Conservation (phyloP, 208 protist species). For the Porcisia hertigi region DNA sequence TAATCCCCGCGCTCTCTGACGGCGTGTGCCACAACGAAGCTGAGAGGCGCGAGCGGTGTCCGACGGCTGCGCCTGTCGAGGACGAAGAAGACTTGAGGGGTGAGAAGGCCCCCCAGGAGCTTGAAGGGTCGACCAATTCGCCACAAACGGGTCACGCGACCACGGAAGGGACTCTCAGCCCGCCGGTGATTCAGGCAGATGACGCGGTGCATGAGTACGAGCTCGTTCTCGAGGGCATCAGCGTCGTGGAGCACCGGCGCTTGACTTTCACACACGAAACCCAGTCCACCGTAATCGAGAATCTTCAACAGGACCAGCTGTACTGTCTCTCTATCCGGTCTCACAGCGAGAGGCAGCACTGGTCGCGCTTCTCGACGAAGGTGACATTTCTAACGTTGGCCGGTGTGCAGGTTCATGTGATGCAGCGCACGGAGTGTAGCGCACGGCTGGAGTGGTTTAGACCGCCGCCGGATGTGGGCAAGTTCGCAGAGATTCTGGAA, state of each 20-base stretch:
- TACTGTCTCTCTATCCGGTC: slow-evolving; percentile 86
- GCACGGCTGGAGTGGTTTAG: slow-evolving; percentile 72
- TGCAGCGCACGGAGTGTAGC: slow-evolving; percentile 74
- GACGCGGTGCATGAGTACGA: slow-evolving; percentile 82
- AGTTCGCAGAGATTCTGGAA: slow-evolving; percentile 58
- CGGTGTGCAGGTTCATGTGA: slow-evolving; percentile 54
- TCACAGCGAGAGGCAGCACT: slow-evolving; percentile 75
- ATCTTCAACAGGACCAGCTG: slow-evolving; percentile 75
- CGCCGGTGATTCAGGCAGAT: slow-evolving; percentile 66
- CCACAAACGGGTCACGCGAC: background rate
- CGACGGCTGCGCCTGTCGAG: background rate
- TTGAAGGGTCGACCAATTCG: background rate
- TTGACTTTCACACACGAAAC: slow-evolving; percentile 59
- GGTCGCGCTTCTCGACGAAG: slow-evolving; percentile 82
- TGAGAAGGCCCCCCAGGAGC: slow-evolving; percentile 17
- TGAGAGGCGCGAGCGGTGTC: slow-evolving; percentile 1
- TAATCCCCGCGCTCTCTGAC: slow-evolving; percentile 34
- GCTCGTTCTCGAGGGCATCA: slow-evolving; percentile 73
- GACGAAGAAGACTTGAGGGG: slow-evolving; percentile 9
- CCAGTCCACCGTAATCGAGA: slow-evolving; percentile 53
- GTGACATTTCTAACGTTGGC: slow-evolving; percentile 81
- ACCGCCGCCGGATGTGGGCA: slow-evolving; percentile 39
- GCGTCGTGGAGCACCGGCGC: slow-evolving; percentile 42
- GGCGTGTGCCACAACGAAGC: background rate
- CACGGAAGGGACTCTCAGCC: slow-evolving; percentile 1